These are phyloP conservation scores for Amanita muscaria DNA, from an alignment of 768 basidiomycete species.

Conservation along the genomic window DNA sequence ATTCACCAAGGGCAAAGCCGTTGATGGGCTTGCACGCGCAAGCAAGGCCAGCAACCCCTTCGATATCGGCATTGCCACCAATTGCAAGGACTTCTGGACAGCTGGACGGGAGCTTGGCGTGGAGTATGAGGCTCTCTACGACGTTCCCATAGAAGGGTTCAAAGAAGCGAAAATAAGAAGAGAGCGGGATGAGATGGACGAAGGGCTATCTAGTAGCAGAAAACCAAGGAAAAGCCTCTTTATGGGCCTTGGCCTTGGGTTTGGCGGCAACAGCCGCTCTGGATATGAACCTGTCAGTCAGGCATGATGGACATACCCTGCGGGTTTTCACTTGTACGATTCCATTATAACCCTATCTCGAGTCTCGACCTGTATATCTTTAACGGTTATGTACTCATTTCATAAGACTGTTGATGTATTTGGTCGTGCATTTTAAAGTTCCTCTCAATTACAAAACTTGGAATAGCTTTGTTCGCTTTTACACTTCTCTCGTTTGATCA, in stretches of 20 bases:
- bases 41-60: conserved; percentile 84
- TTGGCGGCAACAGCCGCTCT: conserved; percentile 38
- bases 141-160: conserved; percentile 83
- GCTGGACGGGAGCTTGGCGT: conserved; percentile 79
- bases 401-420: no score
- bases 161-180: conserved; percentile 57
- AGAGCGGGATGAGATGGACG: conserved; percentile 40
- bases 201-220: conserved; percentile 14
- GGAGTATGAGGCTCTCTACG: conserved; percentile 84
- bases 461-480: no score
- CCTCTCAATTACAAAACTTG: no score
- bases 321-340: background rate
- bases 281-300: conserved; percentile 66
- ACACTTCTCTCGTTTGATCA: no score
- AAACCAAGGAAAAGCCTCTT: conserved; percentile 40
- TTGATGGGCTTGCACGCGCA: conserved; percentile 74
- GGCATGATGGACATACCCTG: conserved; percentile 24
- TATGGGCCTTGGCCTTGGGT: conserved; percentile 46
- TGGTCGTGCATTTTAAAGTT: no score
- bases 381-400: no score
- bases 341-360: background rate
- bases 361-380: conserved; percentile 2
- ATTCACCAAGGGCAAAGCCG: conserved; percentile 87
- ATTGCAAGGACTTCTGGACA: conserved; percentile 94
- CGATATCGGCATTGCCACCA: conserved; percentile 67